Percentiles rank a stretch among this genome's conserved stretches.
Conservation (phyloP, 768 basidiomycete species). For the Filobasidium floriforme region DNA sequence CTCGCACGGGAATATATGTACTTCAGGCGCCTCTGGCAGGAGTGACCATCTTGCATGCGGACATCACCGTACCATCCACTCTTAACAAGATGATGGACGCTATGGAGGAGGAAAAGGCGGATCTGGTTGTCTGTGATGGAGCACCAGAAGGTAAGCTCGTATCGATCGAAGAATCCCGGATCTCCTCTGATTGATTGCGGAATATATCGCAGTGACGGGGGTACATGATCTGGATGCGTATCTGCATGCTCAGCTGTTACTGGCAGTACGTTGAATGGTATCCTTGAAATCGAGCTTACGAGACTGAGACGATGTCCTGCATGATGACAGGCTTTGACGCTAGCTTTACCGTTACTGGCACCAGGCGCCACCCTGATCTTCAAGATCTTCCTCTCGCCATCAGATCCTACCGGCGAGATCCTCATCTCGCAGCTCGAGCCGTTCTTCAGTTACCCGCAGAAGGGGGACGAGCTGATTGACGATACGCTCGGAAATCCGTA, state of each 20-base stretch:
- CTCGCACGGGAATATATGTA: neutral
- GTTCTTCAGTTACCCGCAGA: slow-evolving; percentile 44
- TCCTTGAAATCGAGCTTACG: neutral
- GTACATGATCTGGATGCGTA: slow-evolving; percentile 50
- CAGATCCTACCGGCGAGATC: slow-evolving; percentile 41
- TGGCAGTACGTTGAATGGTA: slow-evolving; percentile 41
- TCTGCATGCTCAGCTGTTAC: slow-evolving; percentile 48
- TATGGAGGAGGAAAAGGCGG: slow-evolving; percentile 46
- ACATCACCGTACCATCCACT: slow-evolving; percentile 48
- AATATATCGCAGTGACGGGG: slow-evolving; percentile 45
- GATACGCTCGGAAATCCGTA: slow-evolving; percentile 10
- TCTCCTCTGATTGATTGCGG: neutral
- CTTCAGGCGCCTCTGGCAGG: slow-evolving; percentile 46
- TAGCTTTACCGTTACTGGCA: slow-evolving; percentile 47
- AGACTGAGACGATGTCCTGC: neutral
- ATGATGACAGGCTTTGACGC: slow-evolving; percentile 44
- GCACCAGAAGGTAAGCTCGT: slow-evolving; percentile 49
- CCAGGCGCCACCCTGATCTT: slow-evolving; percentile 48
- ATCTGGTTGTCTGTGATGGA: slow-evolving; percentile 50
- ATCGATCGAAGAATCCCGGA: no score
- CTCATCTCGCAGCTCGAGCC: slow-evolving; percentile 46
- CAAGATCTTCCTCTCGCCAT: slow-evolving; percentile 48
- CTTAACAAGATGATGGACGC: slow-evolving; percentile 46
- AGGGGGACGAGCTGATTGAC: slow-evolving; percentile 10
- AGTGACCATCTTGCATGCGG: slow-evolving; percentile 47